phyloP scores from a whole-genome alignment of 2,329 filamentous ascomycete species.

The Curvularia verruculosa region DNA sequence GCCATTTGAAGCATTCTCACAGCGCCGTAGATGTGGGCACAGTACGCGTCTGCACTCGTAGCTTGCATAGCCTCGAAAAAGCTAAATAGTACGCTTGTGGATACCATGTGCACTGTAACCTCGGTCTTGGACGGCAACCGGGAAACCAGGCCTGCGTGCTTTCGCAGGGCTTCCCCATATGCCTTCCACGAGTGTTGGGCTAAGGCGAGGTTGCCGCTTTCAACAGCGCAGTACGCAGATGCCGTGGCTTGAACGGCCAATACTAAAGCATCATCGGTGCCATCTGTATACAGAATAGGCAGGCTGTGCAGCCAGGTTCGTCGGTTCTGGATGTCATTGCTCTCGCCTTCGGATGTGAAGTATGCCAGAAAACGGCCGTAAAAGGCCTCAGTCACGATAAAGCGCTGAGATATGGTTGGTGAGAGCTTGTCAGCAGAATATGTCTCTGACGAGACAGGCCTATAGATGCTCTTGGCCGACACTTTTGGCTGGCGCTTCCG shows the following conservation, averaged over 20 bases:
- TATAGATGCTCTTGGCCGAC: neutral
- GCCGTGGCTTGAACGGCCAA: constrained; percentile 39
- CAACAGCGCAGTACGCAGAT: constrained; percentile 34
- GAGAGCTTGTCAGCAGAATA: neutral
- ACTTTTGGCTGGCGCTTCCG: constrained; percentile 13
- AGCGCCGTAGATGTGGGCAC: constrained; percentile 39
- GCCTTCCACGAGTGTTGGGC: constrained; percentile 29
- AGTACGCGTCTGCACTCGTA: constrained; percentile 37
- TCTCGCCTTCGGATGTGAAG: constrained; percentile 36
- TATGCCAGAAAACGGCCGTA: constrained; percentile 36
- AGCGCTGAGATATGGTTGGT: constrained; percentile 23
- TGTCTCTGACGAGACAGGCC: neutral
- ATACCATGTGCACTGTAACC: constrained; percentile 41
- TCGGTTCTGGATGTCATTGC: constrained; percentile 30
- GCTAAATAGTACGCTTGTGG: constrained; percentile 39
- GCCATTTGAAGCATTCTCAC: constrained; percentile 36
- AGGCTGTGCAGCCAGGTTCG: constrained; percentile 40
- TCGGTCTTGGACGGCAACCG: constrained; percentile 11
- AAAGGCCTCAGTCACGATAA: constrained; percentile 32
- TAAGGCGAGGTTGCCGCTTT: constrained; percentile 26
- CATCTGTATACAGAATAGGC: constrained; percentile 30
- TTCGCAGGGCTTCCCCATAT: constrained; percentile 37
- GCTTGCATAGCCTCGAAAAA: constrained; percentile 43
- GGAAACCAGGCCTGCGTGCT: constrained; percentile 26
- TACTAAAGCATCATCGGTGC: constrained; percentile 30